Conservation (phyloP, 2,329 filamentous ascomycete species). For the Colletotrichum melonis region DNA sequence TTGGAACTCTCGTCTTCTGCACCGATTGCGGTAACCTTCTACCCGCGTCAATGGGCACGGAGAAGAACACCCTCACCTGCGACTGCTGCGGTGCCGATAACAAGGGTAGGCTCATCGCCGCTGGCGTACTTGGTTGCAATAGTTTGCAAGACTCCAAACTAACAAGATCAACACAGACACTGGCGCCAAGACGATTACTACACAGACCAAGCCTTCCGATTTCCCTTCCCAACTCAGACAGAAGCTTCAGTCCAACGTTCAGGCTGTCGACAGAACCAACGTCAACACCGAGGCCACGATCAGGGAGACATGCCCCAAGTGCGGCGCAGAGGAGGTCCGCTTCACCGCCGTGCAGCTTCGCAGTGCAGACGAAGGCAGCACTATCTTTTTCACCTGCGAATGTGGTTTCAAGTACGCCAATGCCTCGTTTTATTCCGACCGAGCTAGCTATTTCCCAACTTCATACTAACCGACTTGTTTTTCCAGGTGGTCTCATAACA, state of each 20-base stretch:
- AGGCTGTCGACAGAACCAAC: constrained; percentile 82
- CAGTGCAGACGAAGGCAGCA: constrained; percentile 94
- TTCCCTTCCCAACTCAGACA: constrained; percentile 92
- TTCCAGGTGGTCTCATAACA: constrained; percentile 68
- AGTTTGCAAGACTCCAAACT: not conserved
- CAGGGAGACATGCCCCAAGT: constrained; percentile 80
- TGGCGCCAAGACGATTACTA: constrained; percentile 80
- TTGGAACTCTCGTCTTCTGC: constrained; percentile 93
- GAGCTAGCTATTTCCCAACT: constrained; percentile 1
- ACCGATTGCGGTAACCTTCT: constrained; percentile 91
- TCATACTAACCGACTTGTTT: constrained; percentile 40
- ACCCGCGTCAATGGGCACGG: constrained; percentile 80
- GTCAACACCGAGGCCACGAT: constrained; percentile 78
- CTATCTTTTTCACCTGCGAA: constrained; percentile 89
- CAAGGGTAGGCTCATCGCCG: constrained; percentile 69
- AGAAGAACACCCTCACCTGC: constrained; percentile 82
- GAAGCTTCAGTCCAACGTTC: constrained; percentile 85
- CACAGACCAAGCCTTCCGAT: constrained; percentile 86
- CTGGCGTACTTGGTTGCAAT: not conserved
- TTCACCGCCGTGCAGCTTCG: constrained; percentile 88
- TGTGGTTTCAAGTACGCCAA: constrained; percentile 82
- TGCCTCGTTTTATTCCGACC: constrained; percentile 13
- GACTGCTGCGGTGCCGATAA: constrained; percentile 88
- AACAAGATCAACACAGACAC: constrained; percentile 64
- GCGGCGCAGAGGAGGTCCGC: constrained; percentile 83